Base-by-base conservation (phyloP, 2,329 filamentous ascomycete genomes). In the Nemania serpens region DNA sequence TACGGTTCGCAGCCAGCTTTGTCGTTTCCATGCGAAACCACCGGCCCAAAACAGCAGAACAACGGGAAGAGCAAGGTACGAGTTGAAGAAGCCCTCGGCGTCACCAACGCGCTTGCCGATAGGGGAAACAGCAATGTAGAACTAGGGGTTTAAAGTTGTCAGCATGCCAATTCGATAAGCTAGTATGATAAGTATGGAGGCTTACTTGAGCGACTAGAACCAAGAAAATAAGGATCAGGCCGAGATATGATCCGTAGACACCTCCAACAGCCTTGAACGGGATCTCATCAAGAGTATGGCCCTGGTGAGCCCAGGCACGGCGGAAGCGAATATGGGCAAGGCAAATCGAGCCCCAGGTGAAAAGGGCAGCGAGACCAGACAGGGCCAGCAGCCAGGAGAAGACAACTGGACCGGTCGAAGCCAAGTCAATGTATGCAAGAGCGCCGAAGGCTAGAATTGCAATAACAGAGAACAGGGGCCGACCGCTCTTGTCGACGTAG, bases 301-400 rank as follows among this genome's bases (percentile, higher is more conserved):
- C 84, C 42, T 87, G 81, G 29, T 79, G 74, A 25, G 76, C 78
- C 88, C 88, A 91, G 0, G 87, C 88, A 2, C 74, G 69, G 37
- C 88, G 85, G 80, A 90, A 89, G 18, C 88, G 86, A 70, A 91
- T 89, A 68, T 91, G 88, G 2, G 86, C 81, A 2, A 88, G 75
- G 68, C 87, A 89, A 68, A 90, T 89, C 41, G 84, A 88, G 17
- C 82, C 87, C 88, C 88, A 91, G 11, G 87, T 87, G 72, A 89
- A 89, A 45, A 91, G 79, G 12, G 85, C 83, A 11, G 84, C 83
- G 4, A 91, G 78, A 53, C 85, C 88, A 0, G 86, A 88, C 15
- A 91, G 76, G 9, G 87, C 84, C 25, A 85, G 79, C 3, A 91
- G 80, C 88, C 88, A 91, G 68, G 82, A 78, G 60, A 91, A 89